Percentiles rank a stretch among this genome's conserved stretches.
Evolutionary conservation across 352 stramenopile species (phyloP).

Genomic region (Pythium aquatile): DNA sequence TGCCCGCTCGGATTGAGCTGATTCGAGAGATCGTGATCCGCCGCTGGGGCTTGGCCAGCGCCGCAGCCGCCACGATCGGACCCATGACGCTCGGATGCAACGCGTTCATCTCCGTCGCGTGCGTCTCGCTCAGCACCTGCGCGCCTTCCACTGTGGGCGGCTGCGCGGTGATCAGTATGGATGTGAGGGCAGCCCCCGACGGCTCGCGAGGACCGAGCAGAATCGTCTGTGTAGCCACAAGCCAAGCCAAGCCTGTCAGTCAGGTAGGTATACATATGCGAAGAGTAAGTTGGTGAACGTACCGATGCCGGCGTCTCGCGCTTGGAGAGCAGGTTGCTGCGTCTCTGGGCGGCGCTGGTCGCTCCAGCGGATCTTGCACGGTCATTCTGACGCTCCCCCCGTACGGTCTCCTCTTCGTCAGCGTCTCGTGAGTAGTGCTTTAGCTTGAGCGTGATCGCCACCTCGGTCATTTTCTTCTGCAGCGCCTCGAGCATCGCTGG

Average conservation of each 20-base stretch:
- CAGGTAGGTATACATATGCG: too few relatives aligned
- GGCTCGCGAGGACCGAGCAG: constrained; percentile 52
- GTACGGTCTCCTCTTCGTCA: not conserved
- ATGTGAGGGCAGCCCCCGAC: constrained; percentile 40
- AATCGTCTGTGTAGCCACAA: constrained; percentile 36
- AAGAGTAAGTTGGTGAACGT: not conserved
- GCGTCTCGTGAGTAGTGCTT: constrained; percentile 29
- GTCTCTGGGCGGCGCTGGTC: constrained; percentile 22
- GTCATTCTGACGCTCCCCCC: not conserved
- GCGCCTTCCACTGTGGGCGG: constrained; percentile 50
- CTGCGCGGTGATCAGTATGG: constrained; percentile 49
- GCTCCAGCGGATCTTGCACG: not conserved
- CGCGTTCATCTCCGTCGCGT: constrained; percentile 41
- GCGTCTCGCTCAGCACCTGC: constrained; percentile 41
- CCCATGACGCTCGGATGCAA: constrained; percentile 26
- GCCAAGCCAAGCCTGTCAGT: too few relatives aligned
- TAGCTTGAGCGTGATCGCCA: constrained; percentile 57
- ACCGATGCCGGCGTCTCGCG: constrained; percentile 38
- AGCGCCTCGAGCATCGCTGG: constrained; percentile 51
- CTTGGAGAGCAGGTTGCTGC: constrained; percentile 57
- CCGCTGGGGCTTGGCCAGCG: not conserved
- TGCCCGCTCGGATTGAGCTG: constrained; percentile 25
- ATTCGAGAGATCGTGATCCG: constrained; percentile 20
- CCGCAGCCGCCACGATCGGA: not conserved
- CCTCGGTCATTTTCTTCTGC: constrained; percentile 68